Conservation (phyloP, 352 stramenopile genomes). For the Globisporangium viniferum region DNA sequence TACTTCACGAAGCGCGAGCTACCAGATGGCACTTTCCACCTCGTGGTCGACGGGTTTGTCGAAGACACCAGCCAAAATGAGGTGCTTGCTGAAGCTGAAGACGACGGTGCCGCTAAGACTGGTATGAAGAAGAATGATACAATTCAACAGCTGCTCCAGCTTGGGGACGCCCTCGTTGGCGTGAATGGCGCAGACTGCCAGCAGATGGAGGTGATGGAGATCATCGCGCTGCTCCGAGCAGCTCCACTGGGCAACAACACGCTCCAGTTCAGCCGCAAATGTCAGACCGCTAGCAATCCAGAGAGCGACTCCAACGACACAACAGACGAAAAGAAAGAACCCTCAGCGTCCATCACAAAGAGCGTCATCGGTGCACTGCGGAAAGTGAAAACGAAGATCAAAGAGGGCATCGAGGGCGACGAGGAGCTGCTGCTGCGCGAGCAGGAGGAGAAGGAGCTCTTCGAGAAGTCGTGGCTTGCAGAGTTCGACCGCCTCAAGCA, state of each 20-base stretch:
- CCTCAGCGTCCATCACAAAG: slow-evolving; percentile 21
- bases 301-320: not conserved
- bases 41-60: slow-evolving; percentile 42
- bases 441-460: slow-evolving; percentile 43
- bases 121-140: not conserved
- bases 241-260: slow-evolving; percentile 27
- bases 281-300: not conserved
- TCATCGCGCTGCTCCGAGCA: slow-evolving; percentile 30
- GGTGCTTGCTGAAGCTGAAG: not conserved
- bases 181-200: slow-evolving; percentile 32
- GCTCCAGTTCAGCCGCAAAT: slow-evolving; percentile 28
- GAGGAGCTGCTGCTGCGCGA: slow-evolving; percentile 31
- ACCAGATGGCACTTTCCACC: not conserved
- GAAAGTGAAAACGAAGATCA: slow-evolving; percentile 61
- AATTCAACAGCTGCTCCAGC: slow-evolving; percentile 18
- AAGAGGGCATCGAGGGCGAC: slow-evolving; percentile 46
- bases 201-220: slow-evolving; percentile 21
- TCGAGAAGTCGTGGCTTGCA: slow-evolving; percentile 52
- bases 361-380: slow-evolving; percentile 46
- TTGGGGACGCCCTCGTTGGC: slow-evolving; percentile 32
- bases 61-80: slow-evolving; percentile 5
- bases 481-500: slow-evolving; percentile 51
- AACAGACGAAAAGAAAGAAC: not conserved
- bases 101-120: not conserved
- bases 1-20: slow-evolving; percentile 33